A percentile compares a stretch with the other conserved stretches of the same genome.
These are phyloP conservation scores for Zea luxurians DNA, from an alignment of 176 grass and related monocot species.

Conservation along the genomic window DNA sequence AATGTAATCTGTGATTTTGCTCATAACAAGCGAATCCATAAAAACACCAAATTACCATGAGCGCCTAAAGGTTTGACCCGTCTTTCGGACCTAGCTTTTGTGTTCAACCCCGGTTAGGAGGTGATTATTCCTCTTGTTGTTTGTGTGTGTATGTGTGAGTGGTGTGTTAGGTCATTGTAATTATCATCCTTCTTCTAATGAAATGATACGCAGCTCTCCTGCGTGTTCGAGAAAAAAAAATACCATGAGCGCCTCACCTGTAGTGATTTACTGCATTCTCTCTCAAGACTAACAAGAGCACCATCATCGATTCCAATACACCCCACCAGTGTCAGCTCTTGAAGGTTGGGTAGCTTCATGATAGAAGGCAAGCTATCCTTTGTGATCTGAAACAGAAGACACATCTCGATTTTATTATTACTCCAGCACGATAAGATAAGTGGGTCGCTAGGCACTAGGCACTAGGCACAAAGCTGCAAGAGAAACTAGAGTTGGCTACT, in stretches of 20 bases:
- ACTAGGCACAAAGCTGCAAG: not conserved
- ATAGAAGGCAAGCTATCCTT: conserved; percentile 52
- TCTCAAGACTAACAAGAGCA: conserved; percentile 43
- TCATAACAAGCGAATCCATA: not conserved
- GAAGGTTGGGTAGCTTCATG: conserved; percentile 60
- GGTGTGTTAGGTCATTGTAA: too few species aligned
- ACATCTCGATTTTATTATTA: conserved; percentile 9
- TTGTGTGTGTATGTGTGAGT: too few species aligned
- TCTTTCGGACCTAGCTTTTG: too few species aligned
- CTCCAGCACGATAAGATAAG: conserved; percentile 10
- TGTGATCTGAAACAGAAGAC: conserved; percentile 54
- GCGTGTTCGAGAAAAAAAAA: too few species aligned
- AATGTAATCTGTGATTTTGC: not conserved
- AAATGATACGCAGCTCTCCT: too few species aligned
- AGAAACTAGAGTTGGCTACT: not conserved
- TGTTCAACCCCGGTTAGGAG: too few species aligned
- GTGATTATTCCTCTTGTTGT: too few species aligned
- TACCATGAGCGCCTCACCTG: conserved; percentile 46
- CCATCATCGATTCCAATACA: conserved; percentile 66
- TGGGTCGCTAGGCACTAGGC: not conserved
- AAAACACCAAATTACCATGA: not conserved
- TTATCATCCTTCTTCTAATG: too few species aligned
- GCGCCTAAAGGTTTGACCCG: too few species aligned
- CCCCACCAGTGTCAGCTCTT: conserved; percentile 53
- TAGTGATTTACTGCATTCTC: conserved; percentile 60